These are phyloP conservation scores for Corinectria fuckeliana DNA, from an alignment of 2,329 filamentous ascomycete species.

Conservation along the genomic window DNA sequence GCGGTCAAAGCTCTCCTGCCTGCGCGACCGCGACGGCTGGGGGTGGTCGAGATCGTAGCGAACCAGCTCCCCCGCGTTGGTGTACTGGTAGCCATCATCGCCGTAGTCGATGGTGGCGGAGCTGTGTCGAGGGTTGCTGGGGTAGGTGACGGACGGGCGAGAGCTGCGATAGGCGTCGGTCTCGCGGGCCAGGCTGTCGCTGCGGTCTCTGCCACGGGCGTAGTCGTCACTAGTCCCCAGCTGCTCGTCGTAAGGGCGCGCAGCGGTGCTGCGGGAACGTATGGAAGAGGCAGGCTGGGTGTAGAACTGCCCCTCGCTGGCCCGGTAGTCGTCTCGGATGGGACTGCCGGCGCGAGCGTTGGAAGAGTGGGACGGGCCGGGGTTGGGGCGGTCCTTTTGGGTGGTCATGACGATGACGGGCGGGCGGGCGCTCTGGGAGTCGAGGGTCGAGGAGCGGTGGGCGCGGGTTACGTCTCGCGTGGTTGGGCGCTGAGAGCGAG, in stretches of 20 bases:
- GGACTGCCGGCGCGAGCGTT: slow-evolving; percentile 53
- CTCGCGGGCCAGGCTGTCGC: slow-evolving; percentile 51
- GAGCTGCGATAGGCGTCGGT: slow-evolving; percentile 55
- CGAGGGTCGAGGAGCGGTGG: slow-evolving; percentile 59
- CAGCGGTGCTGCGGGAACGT: slow-evolving; percentile 56
- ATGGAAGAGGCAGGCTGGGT: slow-evolving; percentile 65
- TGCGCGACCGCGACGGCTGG: slow-evolving; percentile 47
- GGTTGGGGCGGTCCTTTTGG: slow-evolving; percentile 51
- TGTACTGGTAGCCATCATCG: slow-evolving; percentile 68
- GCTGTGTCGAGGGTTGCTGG: slow-evolving; percentile 51
- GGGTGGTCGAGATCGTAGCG: slow-evolving; percentile 66
- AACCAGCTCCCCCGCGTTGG: slow-evolving; percentile 66
- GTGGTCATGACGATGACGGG: slow-evolving; percentile 65
- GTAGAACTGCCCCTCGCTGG: slow-evolving; percentile 60
- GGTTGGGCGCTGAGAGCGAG: slow-evolving; percentile 53
- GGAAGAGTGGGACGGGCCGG: slow-evolving; percentile 48
- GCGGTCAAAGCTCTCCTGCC: slow-evolving; percentile 63
- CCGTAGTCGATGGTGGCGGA: slow-evolving; percentile 58
- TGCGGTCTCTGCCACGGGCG: slow-evolving; percentile 56
- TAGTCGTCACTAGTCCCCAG: slow-evolving; percentile 61
- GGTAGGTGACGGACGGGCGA: slow-evolving; percentile 55
- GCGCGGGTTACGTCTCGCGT: slow-evolving; percentile 55
- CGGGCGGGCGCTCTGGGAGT: slow-evolving; percentile 53
- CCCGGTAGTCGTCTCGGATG: slow-evolving; percentile 57
- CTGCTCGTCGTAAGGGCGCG: slow-evolving; percentile 55